These are phyloP conservation scores for Septoria petroselini DNA, from an alignment of 2,329 filamentous ascomycete species.

Conservation along the genomic window DNA sequence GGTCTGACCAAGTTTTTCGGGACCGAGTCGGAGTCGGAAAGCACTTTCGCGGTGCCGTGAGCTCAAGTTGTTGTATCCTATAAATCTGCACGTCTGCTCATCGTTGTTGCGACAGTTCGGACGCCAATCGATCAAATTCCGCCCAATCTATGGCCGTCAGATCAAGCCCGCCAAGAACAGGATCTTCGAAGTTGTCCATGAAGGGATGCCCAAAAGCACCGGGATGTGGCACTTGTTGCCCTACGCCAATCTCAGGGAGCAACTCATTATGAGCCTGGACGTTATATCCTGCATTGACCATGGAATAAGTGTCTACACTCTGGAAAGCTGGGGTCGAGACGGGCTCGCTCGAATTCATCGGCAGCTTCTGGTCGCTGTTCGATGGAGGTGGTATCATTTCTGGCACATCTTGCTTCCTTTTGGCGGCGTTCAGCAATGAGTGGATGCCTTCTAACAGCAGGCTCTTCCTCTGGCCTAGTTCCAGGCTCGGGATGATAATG, in stretches of 20 bases:
- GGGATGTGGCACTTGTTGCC: conserved; percentile 17
- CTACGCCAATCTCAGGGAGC: conserved; percentile 18
- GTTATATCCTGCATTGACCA: conserved; percentile 7
- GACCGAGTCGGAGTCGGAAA: conserved; percentile 13
- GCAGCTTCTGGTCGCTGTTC: conserved; percentile 11
- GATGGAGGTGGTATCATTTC: conserved; percentile 3
- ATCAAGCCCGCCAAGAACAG: conserved; percentile 23
- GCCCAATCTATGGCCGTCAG: conserved; percentile 31
- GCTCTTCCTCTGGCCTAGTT: conserved; percentile 23
- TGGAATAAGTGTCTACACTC: neutral
- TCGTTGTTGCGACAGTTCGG: conserved; percentile 28
- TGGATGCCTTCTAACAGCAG: conserved; percentile 26
- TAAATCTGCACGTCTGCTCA: neutral
- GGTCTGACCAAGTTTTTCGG: conserved; percentile 3
- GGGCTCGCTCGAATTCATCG: conserved; percentile 2
- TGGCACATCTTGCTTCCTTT: conserved; percentile 21
- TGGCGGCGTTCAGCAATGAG: conserved; percentile 26
- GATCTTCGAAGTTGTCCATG: conserved; percentile 17
- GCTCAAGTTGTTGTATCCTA: too few relatives aligned
- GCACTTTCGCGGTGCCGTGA: too few relatives aligned
- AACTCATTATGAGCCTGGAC: conserved; percentile 10
- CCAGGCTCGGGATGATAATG: conserved; percentile 28
- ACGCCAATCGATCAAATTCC: conserved; percentile 30
- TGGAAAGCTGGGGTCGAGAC: conserved; percentile 5
- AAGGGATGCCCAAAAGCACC: conserved; percentile 10